These are phyloP conservation scores for Fusarium proliferatum DNA, from an alignment of 2,329 filamentous ascomycete species.

Conservation along the genomic window DNA sequence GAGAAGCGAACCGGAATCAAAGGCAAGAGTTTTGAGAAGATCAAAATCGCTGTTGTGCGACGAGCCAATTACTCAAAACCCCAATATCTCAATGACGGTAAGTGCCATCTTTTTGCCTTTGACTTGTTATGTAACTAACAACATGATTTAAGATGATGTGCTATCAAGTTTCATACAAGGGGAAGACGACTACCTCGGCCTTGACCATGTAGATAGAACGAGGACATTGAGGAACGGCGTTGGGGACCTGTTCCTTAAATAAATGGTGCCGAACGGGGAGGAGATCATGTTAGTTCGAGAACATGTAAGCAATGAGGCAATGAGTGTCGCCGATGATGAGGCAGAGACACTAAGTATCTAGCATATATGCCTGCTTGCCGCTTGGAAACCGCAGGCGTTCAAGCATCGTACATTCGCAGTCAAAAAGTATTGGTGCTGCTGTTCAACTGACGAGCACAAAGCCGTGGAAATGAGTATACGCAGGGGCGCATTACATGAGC, in stretches of 20 bases:
- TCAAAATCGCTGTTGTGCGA: slow-evolving; percentile 89
- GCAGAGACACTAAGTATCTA: slow-evolving; percentile 23
- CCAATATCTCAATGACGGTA: slow-evolving; percentile 87
- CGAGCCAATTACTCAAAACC: slow-evolving; percentile 80
- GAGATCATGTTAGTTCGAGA: neutral
- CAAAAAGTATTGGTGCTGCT: neutral
- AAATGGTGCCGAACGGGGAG: slow-evolving; percentile 31
- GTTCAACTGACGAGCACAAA: slow-evolving; percentile 5
- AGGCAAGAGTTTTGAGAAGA: slow-evolving; percentile 98
- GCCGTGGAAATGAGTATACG: slow-evolving; percentile 14
- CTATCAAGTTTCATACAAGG: slow-evolving; percentile 63
- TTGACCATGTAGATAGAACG: slow-evolving; percentile 74
- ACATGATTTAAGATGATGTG: slow-evolving; percentile 62
- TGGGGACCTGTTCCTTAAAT: slow-evolving; percentile 70
- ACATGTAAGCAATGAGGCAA: slow-evolving; percentile 12
- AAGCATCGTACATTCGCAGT: slow-evolving; percentile 21
- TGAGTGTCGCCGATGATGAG: slow-evolving; percentile 2
- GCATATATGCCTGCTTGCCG: slow-evolving; percentile 16
- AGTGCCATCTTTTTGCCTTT: neutral
- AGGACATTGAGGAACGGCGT: slow-evolving; percentile 68
- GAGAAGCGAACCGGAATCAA: slow-evolving; percentile 94
- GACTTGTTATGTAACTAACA: slow-evolving; percentile 34
- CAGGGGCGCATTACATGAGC: slow-evolving; percentile 2
- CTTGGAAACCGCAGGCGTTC: slow-evolving; percentile 10
- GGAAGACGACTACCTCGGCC: slow-evolving; percentile 71